Conservation (phyloP, 192 early-diverging fungal species). For the Lunasporangiospora selenospora region DNA sequence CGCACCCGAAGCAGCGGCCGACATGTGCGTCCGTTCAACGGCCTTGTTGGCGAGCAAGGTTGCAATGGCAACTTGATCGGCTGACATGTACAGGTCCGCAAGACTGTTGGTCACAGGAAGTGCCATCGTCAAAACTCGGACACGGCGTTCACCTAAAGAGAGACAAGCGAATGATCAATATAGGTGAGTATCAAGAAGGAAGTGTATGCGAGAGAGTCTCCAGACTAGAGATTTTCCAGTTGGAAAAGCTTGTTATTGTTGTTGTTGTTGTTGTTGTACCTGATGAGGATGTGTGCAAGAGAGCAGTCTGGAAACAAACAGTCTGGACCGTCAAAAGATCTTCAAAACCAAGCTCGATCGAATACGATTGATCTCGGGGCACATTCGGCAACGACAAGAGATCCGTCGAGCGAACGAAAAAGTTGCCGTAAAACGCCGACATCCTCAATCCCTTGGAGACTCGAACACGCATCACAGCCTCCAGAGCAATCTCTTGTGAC, state of each 20-base stretch:
- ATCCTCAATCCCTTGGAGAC: constrained; percentile 90
- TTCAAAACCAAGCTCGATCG: constrained; percentile 80
- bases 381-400: constrained; percentile 92
- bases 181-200: constrained; percentile 15
- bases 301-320: constrained; percentile 96
- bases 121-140: constrained; percentile 90
- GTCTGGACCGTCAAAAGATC: constrained; percentile 76
- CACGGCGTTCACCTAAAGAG: constrained; percentile 76
- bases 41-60: constrained; percentile 84
- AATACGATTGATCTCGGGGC: constrained; percentile 90
- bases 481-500: constrained; percentile 79
- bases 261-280: constrained; percentile 44
- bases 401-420: constrained; percentile 95
- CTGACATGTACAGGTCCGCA: constrained; percentile 80
- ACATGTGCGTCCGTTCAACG: constrained; percentile 83
- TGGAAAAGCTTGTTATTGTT: neutral
- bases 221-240: too few relatives aligned
- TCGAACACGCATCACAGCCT: constrained; percentile 93
- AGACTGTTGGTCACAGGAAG: constrained; percentile 86
- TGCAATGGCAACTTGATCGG: constrained; percentile 86
- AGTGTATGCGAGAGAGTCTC: too few relatives aligned
- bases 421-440: constrained; percentile 95
- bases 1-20: constrained; percentile 71
- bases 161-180: too few relatives aligned
- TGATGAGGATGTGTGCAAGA: constrained; percentile 89